phyloP scores from a whole-genome alignment of 2,329 filamentous ascomycete genomes.

The Ceratocystis eucalypticola region DNA sequence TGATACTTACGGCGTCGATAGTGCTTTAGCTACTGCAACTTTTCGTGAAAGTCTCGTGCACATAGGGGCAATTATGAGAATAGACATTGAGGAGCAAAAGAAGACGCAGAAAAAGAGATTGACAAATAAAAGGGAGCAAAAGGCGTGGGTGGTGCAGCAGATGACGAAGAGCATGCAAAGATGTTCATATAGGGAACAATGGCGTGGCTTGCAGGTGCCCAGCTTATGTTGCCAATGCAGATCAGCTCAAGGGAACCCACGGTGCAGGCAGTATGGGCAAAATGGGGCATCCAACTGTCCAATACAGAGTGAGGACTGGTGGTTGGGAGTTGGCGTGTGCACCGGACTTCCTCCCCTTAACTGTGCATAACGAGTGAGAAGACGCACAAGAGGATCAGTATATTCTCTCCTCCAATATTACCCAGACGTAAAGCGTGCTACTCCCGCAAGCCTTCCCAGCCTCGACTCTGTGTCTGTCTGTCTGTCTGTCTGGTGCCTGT shows the following conservation, averaged over 20 bases:
- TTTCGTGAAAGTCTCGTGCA: not conserved
- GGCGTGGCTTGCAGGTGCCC: not conserved
- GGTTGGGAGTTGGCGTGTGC: not conserved
- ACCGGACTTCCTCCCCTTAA: not conserved
- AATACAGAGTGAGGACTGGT: not conserved
- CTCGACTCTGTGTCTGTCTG: not conserved
- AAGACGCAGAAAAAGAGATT: not conserved
- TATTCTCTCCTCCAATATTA: not conserved
- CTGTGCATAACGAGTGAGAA: not conserved
- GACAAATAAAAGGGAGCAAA: not conserved
- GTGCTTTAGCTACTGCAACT: not conserved
- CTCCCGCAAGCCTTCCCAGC: not conserved
- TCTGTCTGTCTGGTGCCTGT: not conserved
- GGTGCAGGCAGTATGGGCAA: not conserved
- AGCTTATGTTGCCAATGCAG: not conserved
- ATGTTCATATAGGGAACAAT: not conserved
- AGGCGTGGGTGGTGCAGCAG: not conserved
- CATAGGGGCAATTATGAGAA: too few species aligned
- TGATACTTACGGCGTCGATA: not conserved
- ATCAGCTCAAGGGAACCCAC: not conserved
- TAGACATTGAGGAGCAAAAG: not conserved
- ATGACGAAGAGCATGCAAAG: not conserved
- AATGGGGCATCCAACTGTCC: not conserved
- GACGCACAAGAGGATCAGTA: not conserved
- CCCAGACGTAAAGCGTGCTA: not conserved